Evolutionary conservation across 345 rosid species (phyloP).

Genomic region (Bruguiera gymnorhiza): DNA sequence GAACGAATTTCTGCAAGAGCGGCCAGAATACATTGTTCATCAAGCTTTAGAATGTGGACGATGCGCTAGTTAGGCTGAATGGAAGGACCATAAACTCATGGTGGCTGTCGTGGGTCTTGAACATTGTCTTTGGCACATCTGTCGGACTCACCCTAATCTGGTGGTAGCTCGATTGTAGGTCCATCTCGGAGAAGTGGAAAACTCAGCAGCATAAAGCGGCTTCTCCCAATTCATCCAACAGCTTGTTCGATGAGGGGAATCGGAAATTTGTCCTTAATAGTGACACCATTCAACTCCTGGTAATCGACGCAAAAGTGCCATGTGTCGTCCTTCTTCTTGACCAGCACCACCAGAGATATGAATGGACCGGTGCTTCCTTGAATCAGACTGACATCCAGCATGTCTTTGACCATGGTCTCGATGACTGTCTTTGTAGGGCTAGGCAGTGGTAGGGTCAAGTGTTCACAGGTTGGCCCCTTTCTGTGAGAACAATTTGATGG

Average conservation of each 20-base stretch:
- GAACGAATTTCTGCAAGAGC: no score
- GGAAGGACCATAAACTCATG: background rate
- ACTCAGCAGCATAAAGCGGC: background rate
- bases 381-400: no score
- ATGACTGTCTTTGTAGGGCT: no score
- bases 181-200: background rate
- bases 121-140: background rate
- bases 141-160: background rate
- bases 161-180: background rate
- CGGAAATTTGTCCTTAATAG: background rate
- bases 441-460: no score
- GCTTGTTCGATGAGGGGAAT: background rate
- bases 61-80: background rate
- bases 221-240: background rate
- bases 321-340: background rate
- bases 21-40: background rate
- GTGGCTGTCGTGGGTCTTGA: background rate
- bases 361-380: no score
- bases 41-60: no score
- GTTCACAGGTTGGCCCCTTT: no score
- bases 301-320: background rate
- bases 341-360: no score
- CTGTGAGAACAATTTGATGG: no score
- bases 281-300: background rate
- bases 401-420: no score